Conservation (phyloP, 306 rosid genomes). For the Styphnolobium japonicum region DNA sequence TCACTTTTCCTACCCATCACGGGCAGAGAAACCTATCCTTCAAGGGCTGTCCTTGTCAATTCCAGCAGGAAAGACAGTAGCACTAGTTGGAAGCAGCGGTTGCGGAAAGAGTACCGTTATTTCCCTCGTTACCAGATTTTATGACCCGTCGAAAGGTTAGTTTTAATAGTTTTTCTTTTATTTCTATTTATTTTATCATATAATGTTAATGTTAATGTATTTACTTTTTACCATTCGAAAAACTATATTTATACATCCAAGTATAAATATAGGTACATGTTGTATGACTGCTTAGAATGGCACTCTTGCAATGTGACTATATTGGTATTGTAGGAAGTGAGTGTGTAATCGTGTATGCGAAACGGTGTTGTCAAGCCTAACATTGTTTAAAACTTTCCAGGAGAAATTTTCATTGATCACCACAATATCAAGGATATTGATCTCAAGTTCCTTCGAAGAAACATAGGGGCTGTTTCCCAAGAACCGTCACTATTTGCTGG, state of each 20-base stretch:
- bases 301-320: not conserved
- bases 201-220: not conserved
- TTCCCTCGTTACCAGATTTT: conserved; percentile 73
- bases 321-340: not conserved
- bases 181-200: not conserved
- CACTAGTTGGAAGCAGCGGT: conserved; percentile 91
- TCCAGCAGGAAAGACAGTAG: conserved; percentile 72
- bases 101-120: conserved; percentile 94
- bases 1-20: conserved; percentile 71
- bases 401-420: conserved; percentile 64
- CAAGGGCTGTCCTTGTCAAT: conserved; percentile 68
- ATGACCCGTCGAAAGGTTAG: conserved; percentile 66
- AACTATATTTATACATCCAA: not conserved
- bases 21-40: conserved; percentile 66
- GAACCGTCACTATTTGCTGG: conserved; percentile 80
- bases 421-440: conserved; percentile 66
- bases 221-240: not conserved
- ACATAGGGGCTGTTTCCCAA: conserved; percentile 76
- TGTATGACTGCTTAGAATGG: not conserved
- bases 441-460: conserved; percentile 69
- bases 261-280: not conserved
- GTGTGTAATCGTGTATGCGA: conserved; percentile 4
- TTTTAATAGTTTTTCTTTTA: not conserved
- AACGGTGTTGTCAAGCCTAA: conserved; percentile 11
- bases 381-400: conserved; percentile 37